Evolutionary conservation across 1,284 basidiomycete species (phyloP).

Genomic region (Moniliophthora roreri): DNA sequence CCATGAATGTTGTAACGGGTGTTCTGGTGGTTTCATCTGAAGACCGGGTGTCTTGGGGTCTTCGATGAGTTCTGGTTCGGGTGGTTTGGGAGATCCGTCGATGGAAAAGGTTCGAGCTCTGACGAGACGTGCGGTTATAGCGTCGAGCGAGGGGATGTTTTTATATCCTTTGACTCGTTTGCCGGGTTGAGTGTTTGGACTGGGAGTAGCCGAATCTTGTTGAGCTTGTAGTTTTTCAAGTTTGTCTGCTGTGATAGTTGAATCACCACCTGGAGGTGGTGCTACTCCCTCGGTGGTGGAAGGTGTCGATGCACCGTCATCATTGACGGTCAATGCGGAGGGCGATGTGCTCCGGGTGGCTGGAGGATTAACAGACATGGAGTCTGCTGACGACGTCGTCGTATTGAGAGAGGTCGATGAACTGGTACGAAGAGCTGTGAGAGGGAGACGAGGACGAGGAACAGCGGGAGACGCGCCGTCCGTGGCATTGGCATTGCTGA

Average conservation of each 20-base stretch:
- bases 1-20: conserved; percentile 85
- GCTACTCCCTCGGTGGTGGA: conserved; percentile 29
- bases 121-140: conserved; percentile 73
- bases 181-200: conserved; percentile 24
- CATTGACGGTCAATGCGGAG: conserved; percentile 39
- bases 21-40: conserved; percentile 72
- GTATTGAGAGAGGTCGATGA: conserved; percentile 56
- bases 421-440: conserved; percentile 66
- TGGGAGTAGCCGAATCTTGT: conserved; percentile 11
- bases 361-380: conserved; percentile 59
- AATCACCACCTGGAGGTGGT: background rate
- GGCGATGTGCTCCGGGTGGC: conserved; percentile 63
- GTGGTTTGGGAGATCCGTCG: conserved; percentile 70
- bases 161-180: conserved; percentile 73
- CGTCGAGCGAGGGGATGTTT: conserved; percentile 81
- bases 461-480: conserved; percentile 33
- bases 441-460: conserved; percentile 69
- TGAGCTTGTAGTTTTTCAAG: conserved; percentile 60
- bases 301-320: background rate
- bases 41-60: conserved; percentile 79
- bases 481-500: conserved; percentile 46
- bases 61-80: conserved; percentile 72
- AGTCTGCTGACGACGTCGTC: conserved; percentile 55
- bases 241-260: conserved; percentile 56
- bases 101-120: conserved; percentile 68